Conservation (phyloP, 352 stramenopile species). For the Phytophthora fragariaefolia region DNA sequence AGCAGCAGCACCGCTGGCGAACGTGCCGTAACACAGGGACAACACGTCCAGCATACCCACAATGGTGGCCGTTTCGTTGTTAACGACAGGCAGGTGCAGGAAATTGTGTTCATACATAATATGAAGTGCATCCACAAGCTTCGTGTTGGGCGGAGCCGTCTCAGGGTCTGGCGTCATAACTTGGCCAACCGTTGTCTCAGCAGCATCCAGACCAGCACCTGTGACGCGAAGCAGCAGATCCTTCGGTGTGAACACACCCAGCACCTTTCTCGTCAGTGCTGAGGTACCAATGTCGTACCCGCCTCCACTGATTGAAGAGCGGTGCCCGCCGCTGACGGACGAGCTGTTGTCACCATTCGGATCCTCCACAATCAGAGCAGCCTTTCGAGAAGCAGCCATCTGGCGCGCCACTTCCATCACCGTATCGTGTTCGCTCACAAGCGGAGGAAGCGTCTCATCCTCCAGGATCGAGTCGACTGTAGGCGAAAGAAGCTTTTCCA, state of each 20-base stretch:
- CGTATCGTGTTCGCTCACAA: constrained; percentile 78
- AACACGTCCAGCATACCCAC: constrained; percentile 88
- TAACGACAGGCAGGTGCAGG: constrained; percentile 96
- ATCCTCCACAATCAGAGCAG: constrained; percentile 83
- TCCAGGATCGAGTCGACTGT: constrained; percentile 86
- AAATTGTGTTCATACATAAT: constrained; percentile 99
- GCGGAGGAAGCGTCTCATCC: constrained; percentile 75
- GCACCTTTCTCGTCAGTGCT: constrained; percentile 57
- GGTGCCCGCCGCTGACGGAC: constrained; percentile 43
- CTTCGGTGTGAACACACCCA: constrained; percentile 98
- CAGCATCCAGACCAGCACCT: constrained; percentile 90
- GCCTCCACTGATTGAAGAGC: constrained; percentile 43
- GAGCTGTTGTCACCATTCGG: constrained; percentile 46
- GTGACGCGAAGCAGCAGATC: constrained; percentile 97
- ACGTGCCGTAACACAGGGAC: constrained; percentile 90
- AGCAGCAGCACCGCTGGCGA: constrained; percentile 67
- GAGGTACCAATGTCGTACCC: constrained; percentile 53
- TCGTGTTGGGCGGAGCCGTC: constrained; percentile 91
- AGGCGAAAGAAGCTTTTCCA: constrained; percentile 87
- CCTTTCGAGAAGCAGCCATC: constrained; percentile 86
- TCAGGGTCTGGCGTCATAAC: constrained; percentile 98
- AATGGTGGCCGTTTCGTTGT: constrained; percentile 76
- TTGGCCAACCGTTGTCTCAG: constrained; percentile 89
- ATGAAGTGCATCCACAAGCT: constrained; percentile 96
- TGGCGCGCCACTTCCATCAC: constrained; percentile 88